phyloP scores from a whole-genome alignment of 164 flowering plant genomes.

The Santalum album region DNA sequence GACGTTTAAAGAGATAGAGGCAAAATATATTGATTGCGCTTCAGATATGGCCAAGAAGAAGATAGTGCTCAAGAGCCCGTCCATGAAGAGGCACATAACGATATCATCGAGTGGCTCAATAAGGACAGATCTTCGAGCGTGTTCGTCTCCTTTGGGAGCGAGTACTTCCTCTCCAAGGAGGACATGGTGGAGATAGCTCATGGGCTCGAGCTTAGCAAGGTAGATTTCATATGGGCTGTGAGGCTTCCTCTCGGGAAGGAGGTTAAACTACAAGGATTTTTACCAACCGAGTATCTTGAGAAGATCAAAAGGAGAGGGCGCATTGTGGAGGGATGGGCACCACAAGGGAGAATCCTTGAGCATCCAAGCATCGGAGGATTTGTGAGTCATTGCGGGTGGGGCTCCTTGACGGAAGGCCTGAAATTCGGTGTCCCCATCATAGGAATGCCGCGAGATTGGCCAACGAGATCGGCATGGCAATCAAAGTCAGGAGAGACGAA shows the following conservation, averaged over 20 bases:
- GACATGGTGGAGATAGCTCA: conserved; percentile 14
- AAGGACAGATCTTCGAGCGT: conserved; percentile 6
- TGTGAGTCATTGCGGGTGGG: conserved; percentile 3
- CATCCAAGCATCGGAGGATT: neutral
- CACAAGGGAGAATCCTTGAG: conserved; percentile 12
- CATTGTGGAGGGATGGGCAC: conserved; percentile 31
- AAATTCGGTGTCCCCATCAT: neutral
- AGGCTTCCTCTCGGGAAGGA: neutral
- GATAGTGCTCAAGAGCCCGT: conserved; percentile 12
- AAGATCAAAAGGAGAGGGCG: conserved; percentile 20
- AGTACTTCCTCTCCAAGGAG: conserved; percentile 11
- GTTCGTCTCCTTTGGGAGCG: conserved; percentile 20
- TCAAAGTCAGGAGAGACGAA: conserved; percentile 9
- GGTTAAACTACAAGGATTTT: neutral
- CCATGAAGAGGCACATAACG: neutral
- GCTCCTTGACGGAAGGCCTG: neutral
- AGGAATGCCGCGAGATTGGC: conserved; percentile 1
- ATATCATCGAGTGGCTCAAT: conserved; percentile 22
- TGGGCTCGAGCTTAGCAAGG: conserved; percentile 11
- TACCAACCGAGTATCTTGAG: conserved; percentile 23
- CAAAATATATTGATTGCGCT: conserved; percentile 21
- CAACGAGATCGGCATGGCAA: neutral
- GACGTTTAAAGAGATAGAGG: conserved; percentile 15
- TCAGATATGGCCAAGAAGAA: conserved; percentile 10
- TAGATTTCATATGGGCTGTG: conserved; percentile 12